These are phyloP conservation scores for Fusarium algeriense DNA, from an alignment of 2,329 filamentous ascomycete species.

Conservation along the genomic window DNA sequence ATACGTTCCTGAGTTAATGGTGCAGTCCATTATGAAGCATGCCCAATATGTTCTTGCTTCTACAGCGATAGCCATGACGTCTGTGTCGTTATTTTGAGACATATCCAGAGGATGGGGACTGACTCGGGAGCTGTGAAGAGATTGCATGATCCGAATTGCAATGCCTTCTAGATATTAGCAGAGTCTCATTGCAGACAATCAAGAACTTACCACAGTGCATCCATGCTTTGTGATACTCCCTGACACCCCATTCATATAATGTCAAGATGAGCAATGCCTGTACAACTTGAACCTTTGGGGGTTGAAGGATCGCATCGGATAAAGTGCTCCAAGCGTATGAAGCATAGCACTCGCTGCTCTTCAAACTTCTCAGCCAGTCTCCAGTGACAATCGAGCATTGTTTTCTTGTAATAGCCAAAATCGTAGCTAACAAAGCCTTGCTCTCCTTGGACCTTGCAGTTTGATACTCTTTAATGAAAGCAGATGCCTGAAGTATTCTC, in stretches of 20 bases:
- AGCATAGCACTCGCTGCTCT: conserved; percentile 26
- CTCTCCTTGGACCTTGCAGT: conserved; percentile 40
- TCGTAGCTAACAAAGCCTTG: conserved; percentile 40
- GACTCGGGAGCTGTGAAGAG: conserved; percentile 40
- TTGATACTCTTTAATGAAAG: conserved; percentile 47
- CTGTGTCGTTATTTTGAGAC: conserved; percentile 24
- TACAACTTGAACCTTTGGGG: conserved; percentile 48
- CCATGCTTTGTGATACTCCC: conserved; percentile 59
- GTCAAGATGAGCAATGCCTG: conserved; percentile 57
- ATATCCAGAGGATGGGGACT: conserved; percentile 33
- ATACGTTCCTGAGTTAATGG: conserved; percentile 58
- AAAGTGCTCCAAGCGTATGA: conserved; percentile 29
- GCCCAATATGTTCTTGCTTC: conserved; percentile 59
- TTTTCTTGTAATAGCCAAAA: conserved; percentile 35
- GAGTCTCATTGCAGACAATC: rapidly evolving
- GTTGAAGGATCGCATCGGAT: conserved; percentile 30
- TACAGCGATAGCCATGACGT: conserved; percentile 43
- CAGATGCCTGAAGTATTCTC: conserved; percentile 51
- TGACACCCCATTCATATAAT: conserved; percentile 57
- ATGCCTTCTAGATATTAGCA: conserved; percentile 18
- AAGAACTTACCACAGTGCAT: conserved; percentile 50
- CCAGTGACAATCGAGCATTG: conserved; percentile 29
- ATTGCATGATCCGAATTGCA: conserved; percentile 44
- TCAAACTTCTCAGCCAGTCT: conserved; percentile 16
- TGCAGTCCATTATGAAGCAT: conserved; percentile 60